These are phyloP conservation scores for Kwoniella shandongensis DNA, from an alignment of 768 basidiomycete genomes.

Conservation along the genomic window DNA sequence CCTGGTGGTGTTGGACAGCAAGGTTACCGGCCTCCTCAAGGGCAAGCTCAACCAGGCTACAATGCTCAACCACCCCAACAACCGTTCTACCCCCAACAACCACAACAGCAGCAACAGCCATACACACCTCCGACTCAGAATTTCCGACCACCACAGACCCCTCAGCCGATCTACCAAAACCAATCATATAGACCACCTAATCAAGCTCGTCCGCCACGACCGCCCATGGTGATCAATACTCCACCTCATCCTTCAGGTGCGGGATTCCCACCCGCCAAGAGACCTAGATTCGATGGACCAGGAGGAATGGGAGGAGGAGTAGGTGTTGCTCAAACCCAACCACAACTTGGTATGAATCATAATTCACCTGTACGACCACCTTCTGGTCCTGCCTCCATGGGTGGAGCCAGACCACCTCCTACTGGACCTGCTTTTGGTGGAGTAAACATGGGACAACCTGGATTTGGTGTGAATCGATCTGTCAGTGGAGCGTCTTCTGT, in stretches of 20 bases:
- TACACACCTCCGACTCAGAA: constrained; percentile 17
- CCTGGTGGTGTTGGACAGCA: constrained; percentile 54
- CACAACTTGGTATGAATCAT: constrained; percentile 1
- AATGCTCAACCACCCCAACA: constrained; percentile 36
- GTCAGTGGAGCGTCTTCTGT: background rate
- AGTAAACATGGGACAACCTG: constrained; percentile 35
- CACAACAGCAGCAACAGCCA: constrained; percentile 29
- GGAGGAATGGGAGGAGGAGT: constrained; percentile 10
- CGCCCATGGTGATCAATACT: constrained; percentile 53
- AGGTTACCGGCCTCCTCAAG: constrained; percentile 13
- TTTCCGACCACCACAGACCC: constrained; percentile 18
- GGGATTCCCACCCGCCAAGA: constrained; percentile 74
- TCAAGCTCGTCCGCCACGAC: constrained; percentile 53
- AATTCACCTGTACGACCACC: constrained; percentile 37
- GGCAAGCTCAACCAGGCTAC: constrained; percentile 58
- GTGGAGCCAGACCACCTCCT: constrained; percentile 12
- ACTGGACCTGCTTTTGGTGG: constrained; percentile 10
- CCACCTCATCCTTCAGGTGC: constrained; percentile 52
- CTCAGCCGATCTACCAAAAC: constrained; percentile 16
- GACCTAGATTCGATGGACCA: constrained; percentile 83
- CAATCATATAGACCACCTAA: constrained; percentile 25
- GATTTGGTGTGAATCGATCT: constrained; percentile 15
- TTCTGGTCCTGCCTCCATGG: constrained; percentile 54
- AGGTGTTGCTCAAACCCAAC: background rate
- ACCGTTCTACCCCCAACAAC: constrained; percentile 29